Base-by-base conservation (phyloP, 768 basidiomycete species). In the Leccinum boreale region DNA sequence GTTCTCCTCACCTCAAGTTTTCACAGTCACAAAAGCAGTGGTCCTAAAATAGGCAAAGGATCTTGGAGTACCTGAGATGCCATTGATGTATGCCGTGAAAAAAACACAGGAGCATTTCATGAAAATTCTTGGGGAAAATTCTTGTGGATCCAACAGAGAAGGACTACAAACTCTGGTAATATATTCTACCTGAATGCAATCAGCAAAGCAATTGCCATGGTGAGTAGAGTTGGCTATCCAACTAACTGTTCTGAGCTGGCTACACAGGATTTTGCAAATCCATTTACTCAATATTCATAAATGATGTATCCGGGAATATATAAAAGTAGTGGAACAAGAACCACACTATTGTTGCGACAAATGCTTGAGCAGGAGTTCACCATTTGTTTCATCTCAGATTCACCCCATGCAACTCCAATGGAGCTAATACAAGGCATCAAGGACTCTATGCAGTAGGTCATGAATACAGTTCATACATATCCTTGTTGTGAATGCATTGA, bases 301-400 rank as follows among this genome's bases (percentile, higher is more conserved):
- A 77, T 29, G 71, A 77, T 46, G 64, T 77, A 0, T 77, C 69
- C 0, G 75, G 67, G 0, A 76, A 77, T 33, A 54, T 61, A 2
- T 73, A 63, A 4, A 77, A 75, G 42, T 74, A 75, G 24, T 78
- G 73, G 70, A 74, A 78, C 35, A 72, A 72, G 29, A 73, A 77
- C 31, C 67, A 73, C 11, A 59, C 57, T 48, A 7, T 31, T 79
- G 1, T 73, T 73, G 3, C 58, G 64, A 0, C 29, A 65, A 28
- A 62, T 68, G 24, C 42, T 78, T 0, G 70, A 78, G 36, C 68
- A 75, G 29, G 72, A 73, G 36, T 70, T 63, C 17, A 57, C 49
- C 23, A 46, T 77, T 10, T 58, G 50, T 0, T 77, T 75, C 55
- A 55, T 76, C 6, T 56, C 68, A 0, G 61, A 63, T 0, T 78